Percentiles rank a stretch among this genome's conserved stretches.
Conservation (phyloP, 768 basidiomycete species). For the Porphyrellus cyaneotinctus region DNA sequence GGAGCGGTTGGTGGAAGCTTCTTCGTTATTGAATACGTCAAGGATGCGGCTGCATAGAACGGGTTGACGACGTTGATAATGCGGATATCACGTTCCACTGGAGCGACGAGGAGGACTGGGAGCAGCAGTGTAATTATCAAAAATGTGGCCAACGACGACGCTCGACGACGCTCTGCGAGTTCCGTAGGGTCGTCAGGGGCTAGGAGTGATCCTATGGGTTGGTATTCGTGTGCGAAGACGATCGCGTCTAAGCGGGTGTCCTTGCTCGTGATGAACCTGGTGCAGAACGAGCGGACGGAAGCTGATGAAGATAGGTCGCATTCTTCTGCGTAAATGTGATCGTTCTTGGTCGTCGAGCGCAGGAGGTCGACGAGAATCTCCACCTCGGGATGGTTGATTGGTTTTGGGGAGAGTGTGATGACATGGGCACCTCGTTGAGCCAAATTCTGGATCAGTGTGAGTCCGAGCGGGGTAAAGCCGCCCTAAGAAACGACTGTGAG, state of each 20-base stretch:
- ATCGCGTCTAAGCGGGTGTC: slow-evolving; percentile 75
- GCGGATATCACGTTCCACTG: slow-evolving; percentile 87
- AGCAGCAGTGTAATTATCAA: slow-evolving; percentile 75
- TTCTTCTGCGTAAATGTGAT: slow-evolving; percentile 74
- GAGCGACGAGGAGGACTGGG: slow-evolving; percentile 75
- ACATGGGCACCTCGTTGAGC: slow-evolving; percentile 76
- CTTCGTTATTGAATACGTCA: slow-evolving; percentile 35
- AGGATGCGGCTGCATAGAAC: slow-evolving; percentile 79
- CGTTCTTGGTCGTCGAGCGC: slow-evolving; percentile 66
- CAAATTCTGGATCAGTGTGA: slow-evolving; percentile 61
- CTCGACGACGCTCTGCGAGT: slow-evolving; percentile 41
- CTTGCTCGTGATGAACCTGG: slow-evolving; percentile 58
- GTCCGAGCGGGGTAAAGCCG: slow-evolving; percentile 67
- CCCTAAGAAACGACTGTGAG: slow-evolving; percentile 43
- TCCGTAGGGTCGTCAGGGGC: slow-evolving; percentile 26
- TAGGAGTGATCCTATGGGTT: slow-evolving; percentile 52
- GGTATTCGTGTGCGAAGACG: slow-evolving; percentile 75
- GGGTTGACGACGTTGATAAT: slow-evolving; percentile 84
- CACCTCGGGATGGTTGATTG: slow-evolving; percentile 45
- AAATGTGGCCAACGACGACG: slow-evolving; percentile 65
- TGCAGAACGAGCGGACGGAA: slow-evolving; percentile 67
- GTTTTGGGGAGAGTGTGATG: slow-evolving; percentile 64
- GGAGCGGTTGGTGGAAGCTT: too few relatives aligned
- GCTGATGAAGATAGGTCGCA: slow-evolving; percentile 66
- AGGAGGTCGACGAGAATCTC: slow-evolving; percentile 63